Base-by-base conservation (phyloP, 805 yeast genomes). In the Saturnispora silvae region DNA sequence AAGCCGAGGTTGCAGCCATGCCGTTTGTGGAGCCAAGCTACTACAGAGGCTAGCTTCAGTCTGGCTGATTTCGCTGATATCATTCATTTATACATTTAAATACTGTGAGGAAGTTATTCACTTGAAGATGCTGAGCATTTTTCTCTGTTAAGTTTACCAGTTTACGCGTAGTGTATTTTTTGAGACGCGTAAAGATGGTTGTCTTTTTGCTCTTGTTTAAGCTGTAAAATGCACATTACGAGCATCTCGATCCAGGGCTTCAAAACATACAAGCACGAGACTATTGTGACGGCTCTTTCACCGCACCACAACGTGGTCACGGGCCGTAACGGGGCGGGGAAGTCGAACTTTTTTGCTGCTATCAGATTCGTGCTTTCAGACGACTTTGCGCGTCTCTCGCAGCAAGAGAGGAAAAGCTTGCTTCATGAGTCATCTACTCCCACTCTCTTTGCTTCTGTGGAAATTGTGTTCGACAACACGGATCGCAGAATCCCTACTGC, bases 251-350 rank as follows among this genome's bases (percentile, higher is more conserved):
- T 89, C 38, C 94, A 85, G 54, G 97, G 97, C 25, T 89, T 89
- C 65, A 86, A 85, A 60, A 86, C 97, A 44, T 89, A 86, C 56
- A 81, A 81, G 59, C 80, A 82, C 50, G 77, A 84, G 28, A 82
- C 95, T 0, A 69, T 75, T 4, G 72, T 87, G 10, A 92, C 81
- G 29, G 65, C 73, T 13, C 64, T 92, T 23, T 80, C 94, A 1
- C 89, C 94, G 0, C 74, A 75, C 38, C 81, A 79, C 52, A 89
- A 89, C 59, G 94, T 89, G 16, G 76, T 81, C 13, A 85, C 87
- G 23, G 96, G 96, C 2, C 64, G 95, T 35, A 87, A 87, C 59
- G 96, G 96, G n/a, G 82, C 95, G 7, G 98, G 98, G 7, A 89
- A 92, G 56, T 83, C 95, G 28, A 89, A 92, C 57, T 81, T 89